phyloP scores from a whole-genome alignment of 1,284 basidiomycete genomes.

The Trichosporon sp. region DNA sequence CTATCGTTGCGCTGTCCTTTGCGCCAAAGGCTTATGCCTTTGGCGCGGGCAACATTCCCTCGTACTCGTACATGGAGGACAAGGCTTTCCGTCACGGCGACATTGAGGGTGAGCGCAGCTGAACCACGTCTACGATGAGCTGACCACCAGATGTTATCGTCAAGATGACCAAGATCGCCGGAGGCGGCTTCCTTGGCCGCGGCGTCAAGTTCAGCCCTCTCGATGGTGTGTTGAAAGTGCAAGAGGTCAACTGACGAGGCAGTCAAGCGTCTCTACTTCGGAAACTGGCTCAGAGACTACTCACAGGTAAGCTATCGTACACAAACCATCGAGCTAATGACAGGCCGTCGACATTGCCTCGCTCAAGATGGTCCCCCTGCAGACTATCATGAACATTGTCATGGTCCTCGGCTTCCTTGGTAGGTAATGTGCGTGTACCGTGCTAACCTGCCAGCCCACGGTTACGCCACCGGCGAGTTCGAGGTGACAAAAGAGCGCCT shows the following conservation, averaged over 20 bases:
- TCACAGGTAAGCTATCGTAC: constrained; percentile 39
- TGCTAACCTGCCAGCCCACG: constrained; percentile 11
- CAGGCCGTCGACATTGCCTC: constrained; percentile 78
- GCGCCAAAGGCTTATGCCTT: constrained; percentile 41
- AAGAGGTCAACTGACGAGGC: constrained; percentile 49
- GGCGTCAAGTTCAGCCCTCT: constrained; percentile 60
- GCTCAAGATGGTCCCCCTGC: constrained; percentile 60
- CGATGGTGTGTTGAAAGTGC: constrained; percentile 23
- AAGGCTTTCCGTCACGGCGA: constrained; percentile 79
- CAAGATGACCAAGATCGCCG: constrained; percentile 58
- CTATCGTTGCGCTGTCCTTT: constrained; percentile 41
- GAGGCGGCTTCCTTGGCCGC: constrained; percentile 60
- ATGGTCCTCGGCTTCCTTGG: constrained; percentile 76
- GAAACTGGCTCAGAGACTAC: constrained; percentile 67
- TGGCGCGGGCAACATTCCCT: constrained; percentile 47
- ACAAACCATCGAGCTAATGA: background rate
- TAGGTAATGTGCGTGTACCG: background rate
- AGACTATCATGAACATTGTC: constrained; percentile 80
- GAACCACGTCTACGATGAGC: background rate
- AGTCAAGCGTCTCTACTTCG: constrained; percentile 31
- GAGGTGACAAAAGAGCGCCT: constrained; percentile 84
- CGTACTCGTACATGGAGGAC: constrained; percentile 50
- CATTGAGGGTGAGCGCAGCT: constrained; percentile 53
- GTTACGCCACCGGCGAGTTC: constrained; percentile 58
- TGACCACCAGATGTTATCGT: constrained; percentile 25